Evolutionary conservation across 116 monocot species (phyloP).

Genomic region (Cymodocea nodosa): DNA sequence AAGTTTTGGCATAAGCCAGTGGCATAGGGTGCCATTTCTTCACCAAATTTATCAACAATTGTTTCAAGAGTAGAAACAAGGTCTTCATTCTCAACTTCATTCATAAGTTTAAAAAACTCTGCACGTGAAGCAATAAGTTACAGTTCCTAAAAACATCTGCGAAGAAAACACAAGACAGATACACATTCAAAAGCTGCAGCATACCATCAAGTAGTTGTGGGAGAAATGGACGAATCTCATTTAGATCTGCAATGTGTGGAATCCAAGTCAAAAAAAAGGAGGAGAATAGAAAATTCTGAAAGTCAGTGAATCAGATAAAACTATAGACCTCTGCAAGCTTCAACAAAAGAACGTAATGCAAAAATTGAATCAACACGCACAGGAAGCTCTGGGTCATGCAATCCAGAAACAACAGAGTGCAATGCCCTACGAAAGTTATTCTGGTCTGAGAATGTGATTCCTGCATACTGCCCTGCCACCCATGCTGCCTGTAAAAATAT

Average conservation of each 20-base stretch:
- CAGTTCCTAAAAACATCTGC: background rate
- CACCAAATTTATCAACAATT: conserved; percentile 95
- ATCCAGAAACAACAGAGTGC: conserved; percentile 64
- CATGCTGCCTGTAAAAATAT: conserved; percentile 64
- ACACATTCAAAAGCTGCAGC: background rate
- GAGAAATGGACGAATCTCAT: conserved; percentile 86
- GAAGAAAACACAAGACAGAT: background rate
- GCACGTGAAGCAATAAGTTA: conserved; percentile 12
- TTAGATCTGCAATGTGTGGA: conserved; percentile 46
- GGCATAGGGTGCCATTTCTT: conserved; percentile 99
- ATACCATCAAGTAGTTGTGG: conserved; percentile 96
- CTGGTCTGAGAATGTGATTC: conserved; percentile 70
- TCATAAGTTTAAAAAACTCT: conserved; percentile 99
- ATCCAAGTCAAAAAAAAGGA: background rate
- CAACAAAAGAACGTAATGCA: conserved; percentile 95
- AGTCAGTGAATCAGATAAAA: background rate
- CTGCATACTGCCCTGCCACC: conserved; percentile 99
- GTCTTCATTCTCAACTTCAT: conserved; percentile 98
- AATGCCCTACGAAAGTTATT: conserved; percentile 78
- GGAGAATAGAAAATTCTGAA: background rate
- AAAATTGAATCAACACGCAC: conserved; percentile 97
- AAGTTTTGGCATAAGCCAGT: conserved; percentile 91
- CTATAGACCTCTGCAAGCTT: conserved; percentile 77
- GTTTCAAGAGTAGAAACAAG: conserved; percentile 97
- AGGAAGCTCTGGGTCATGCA: conserved; percentile 88